phyloP scores from a whole-genome alignment of 352 stramenopile genomes.

The Phytophthora cactorum region DNA sequence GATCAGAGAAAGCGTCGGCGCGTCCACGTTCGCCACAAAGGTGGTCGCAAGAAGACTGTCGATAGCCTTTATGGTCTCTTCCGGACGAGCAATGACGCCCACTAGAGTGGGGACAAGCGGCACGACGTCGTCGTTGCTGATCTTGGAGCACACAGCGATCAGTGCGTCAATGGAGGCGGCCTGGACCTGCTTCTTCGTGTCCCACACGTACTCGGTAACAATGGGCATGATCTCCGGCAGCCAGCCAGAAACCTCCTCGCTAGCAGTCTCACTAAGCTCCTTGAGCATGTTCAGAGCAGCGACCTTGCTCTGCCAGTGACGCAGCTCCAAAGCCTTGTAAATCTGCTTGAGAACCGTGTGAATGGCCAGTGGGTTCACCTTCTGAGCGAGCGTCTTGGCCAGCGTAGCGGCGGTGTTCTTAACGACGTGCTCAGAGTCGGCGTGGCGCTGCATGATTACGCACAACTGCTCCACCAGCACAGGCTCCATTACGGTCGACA shows the following conservation, averaged over 20 bases:
- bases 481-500: constrained; percentile 63
- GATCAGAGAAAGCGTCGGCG: constrained; percentile 90
- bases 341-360: constrained; percentile 65
- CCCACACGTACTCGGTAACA: constrained; percentile 91
- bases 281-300: constrained; percentile 82
- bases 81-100: constrained; percentile 91
- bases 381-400: constrained; percentile 41
- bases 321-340: constrained; percentile 61
- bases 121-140: constrained; percentile 91
- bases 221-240: constrained; percentile 92
- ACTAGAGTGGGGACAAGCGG: constrained; percentile 91
- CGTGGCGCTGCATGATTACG: constrained; percentile 62
- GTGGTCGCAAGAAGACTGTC: constrained; percentile 92
- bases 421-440: constrained; percentile 67
- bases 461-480: constrained; percentile 60
- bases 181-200: constrained; percentile 95
- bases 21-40: constrained; percentile 93
- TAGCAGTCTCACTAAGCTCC: constrained; percentile 69
- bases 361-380: constrained; percentile 67
- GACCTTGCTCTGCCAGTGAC: constrained; percentile 91
- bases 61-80: constrained; percentile 92
- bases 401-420: constrained; percentile 47
- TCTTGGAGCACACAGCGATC: constrained; percentile 88
- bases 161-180: constrained; percentile 76
- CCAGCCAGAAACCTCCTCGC: constrained; percentile 75